phyloP scores from a whole-genome alignment of 148 eudicot species.

The Rheum nobile region DNA sequence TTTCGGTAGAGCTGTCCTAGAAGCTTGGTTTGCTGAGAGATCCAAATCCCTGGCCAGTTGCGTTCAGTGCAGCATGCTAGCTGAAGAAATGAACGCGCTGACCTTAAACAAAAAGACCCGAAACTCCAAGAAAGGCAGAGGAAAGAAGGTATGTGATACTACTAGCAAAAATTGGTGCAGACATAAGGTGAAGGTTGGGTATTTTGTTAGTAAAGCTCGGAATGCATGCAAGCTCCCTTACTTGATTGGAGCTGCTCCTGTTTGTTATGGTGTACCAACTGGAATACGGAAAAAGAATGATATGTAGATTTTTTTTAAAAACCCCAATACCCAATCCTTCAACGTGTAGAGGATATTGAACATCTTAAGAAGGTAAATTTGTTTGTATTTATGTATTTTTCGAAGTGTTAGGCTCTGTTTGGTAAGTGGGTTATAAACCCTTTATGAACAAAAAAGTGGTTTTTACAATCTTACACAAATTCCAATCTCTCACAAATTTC shows the following conservation, averaged over 20 bases:
- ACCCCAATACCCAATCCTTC: no score
- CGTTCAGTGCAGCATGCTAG: constrained; percentile 43
- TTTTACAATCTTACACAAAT: no score
- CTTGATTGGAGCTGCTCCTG: constrained; percentile 85
- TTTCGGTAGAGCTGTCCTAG: constrained; percentile 70
- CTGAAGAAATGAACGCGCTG: constrained; percentile 39
- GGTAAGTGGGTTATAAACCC: background rate
- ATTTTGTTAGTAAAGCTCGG: constrained; percentile 72
- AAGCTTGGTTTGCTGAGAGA: constrained; percentile 65
- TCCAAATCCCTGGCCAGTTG: constrained; percentile 32
- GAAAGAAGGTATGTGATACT: constrained; percentile 17
- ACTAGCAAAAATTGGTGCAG: constrained; percentile 23
- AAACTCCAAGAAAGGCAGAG: constrained; percentile 29
- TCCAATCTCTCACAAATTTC: no score
- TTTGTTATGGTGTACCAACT: constrained; percentile 96
- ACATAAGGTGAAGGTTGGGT: constrained; percentile 65
- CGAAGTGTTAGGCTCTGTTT: background rate
- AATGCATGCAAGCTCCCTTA: constrained; percentile 62
- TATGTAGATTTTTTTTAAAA: constrained; percentile 5
- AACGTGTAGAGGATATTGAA: background rate
- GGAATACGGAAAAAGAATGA: constrained; percentile 53
- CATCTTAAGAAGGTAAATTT: background rate
- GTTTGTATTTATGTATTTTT: no score
- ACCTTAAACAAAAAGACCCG: constrained; percentile 25
- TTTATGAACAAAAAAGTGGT: no score